Percentiles rank a stretch among this genome's conserved stretches.
Evolutionary conservation across 1,284 basidiomycete genomes (phyloP).

Genomic region (Acaromyces ingoldii): DNA sequence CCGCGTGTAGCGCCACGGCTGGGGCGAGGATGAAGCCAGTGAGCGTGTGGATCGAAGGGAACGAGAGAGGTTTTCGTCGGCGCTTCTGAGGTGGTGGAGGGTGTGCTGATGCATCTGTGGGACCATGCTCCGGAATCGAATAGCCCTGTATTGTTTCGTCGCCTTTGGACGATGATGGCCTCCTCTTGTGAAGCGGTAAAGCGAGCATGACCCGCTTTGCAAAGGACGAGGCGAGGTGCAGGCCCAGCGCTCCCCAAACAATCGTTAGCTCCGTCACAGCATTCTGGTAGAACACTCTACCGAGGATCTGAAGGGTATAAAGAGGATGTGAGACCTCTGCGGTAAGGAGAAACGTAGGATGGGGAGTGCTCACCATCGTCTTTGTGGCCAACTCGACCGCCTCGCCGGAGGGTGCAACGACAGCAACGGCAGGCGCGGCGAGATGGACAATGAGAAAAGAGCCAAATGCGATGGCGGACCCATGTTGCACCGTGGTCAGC

Average conservation of each 20-base stretch:
- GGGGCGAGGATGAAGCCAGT: slow-evolving; percentile 30
- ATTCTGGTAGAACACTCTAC: slow-evolving; percentile 41
- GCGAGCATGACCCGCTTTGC: slow-evolving; percentile 18
- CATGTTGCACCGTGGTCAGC: neutral
- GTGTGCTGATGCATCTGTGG: no score
- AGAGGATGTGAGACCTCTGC: neutral
- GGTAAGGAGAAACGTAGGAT: neutral
- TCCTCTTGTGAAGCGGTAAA: no score
- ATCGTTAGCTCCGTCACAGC: slow-evolving; percentile 26
- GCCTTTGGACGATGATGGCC: no score
- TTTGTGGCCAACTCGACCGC: slow-evolving; percentile 7
- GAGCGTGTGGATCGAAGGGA: slow-evolving; percentile 10
- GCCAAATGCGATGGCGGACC: slow-evolving; percentile 1
- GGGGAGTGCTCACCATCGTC: slow-evolving; percentile 5
- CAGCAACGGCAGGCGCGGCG: slow-evolving; percentile 21
- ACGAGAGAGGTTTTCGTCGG: neutral
- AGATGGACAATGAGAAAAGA: slow-evolving; percentile 14
- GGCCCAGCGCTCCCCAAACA: slow-evolving; percentile 25
- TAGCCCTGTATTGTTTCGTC: no score
- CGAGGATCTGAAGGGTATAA: slow-evolving; percentile 23
- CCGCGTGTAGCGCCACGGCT: slow-evolving; percentile 20
- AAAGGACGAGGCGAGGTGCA: slow-evolving; percentile 22
- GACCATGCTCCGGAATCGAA: no score
- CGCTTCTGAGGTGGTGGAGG: no score
- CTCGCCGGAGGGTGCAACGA: slow-evolving; percentile 6